phyloP scores from a whole-genome alignment of 139 green algal genomes.

The Chlorella sp. region DNA sequence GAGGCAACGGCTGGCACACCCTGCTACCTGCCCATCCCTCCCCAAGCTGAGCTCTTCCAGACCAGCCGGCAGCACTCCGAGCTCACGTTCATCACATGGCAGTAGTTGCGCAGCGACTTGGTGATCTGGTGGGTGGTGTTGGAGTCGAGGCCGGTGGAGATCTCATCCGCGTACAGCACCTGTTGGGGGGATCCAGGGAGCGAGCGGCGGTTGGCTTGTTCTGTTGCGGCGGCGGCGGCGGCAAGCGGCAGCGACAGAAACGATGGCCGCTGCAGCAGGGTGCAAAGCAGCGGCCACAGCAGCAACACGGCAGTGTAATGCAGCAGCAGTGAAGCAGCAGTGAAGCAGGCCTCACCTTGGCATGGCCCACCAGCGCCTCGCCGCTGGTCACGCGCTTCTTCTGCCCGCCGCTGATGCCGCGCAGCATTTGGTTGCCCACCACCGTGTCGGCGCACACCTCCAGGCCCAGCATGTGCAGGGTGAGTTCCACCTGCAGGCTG shows the following conservation, averaged over 20 bases:
- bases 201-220: too few species aligned
- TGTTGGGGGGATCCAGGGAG: too few species aligned
- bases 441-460: slow-evolving; percentile 36
- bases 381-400: slow-evolving; percentile 64
- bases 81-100: slow-evolving; percentile 46
- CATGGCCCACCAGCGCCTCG: slow-evolving; percentile 69
- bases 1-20: too few species aligned
- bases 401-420: slow-evolving; percentile 63
- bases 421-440: slow-evolving; percentile 64
- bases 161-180: slow-evolving; percentile 65
- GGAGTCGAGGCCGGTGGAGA: slow-evolving; percentile 68
- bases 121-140: slow-evolving; percentile 60
- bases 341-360: neutral
- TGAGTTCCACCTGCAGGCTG: slow-evolving; percentile 58
- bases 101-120: slow-evolving; percentile 44
- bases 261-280: too few species aligned
- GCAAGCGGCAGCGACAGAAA: too few species aligned
- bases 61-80: too few species aligned
- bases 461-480: slow-evolving; percentile 60
- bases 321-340: too few species aligned
- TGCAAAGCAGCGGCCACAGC: too few species aligned
- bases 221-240: too few species aligned
- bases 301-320: too few species aligned
- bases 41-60: too few species aligned
- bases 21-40: too few species aligned